Percentiles rank a stretch among this genome's conserved stretches.
phyloP scores from a whole-genome alignment of 2,329 filamentous ascomycete species.

The Trichophyton benhamiae region DNA sequence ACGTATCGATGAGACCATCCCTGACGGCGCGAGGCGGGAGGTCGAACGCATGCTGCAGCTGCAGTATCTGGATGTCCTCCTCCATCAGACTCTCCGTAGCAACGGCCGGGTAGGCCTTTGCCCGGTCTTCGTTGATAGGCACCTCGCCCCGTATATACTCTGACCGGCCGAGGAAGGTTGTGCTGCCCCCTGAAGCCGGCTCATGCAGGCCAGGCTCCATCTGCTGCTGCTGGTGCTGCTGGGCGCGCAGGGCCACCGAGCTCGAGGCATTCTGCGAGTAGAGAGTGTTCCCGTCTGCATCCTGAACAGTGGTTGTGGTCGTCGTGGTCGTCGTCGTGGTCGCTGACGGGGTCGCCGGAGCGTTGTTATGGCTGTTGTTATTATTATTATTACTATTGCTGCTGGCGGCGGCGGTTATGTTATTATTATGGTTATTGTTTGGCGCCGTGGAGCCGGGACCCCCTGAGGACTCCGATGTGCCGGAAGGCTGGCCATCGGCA shows the following conservation, averaged over 20 bases:
- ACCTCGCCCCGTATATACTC: constrained; percentile 20
- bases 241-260: not conserved
- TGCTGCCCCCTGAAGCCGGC: constrained; percentile 14
- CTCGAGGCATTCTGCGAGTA: constrained; percentile 7
- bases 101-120: constrained; percentile 17
- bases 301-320: not conserved
- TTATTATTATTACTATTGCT: not conserved
- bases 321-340: constrained; percentile 5
- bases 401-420: not conserved
- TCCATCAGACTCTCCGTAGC: constrained; percentile 18
- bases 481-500: constrained; percentile 9
- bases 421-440: not conserved
- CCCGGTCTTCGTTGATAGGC: constrained; percentile 20
- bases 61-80: constrained; percentile 20
- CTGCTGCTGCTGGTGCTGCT: constrained; percentile 8
- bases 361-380: not conserved
- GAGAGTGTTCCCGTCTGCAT: constrained; percentile 5
- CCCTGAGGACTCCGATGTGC: constrained; percentile 10
- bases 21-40: constrained; percentile 20
- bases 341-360: constrained; percentile 6
- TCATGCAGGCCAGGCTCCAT: constrained; percentile 13
- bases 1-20: constrained; percentile 22
- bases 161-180: constrained; percentile 22
- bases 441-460: constrained; percentile 7
- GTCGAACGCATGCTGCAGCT: constrained; percentile 19